Base-by-base conservation (phyloP, 805 yeast genomes). In the Torulaspora franciscae region DNA sequence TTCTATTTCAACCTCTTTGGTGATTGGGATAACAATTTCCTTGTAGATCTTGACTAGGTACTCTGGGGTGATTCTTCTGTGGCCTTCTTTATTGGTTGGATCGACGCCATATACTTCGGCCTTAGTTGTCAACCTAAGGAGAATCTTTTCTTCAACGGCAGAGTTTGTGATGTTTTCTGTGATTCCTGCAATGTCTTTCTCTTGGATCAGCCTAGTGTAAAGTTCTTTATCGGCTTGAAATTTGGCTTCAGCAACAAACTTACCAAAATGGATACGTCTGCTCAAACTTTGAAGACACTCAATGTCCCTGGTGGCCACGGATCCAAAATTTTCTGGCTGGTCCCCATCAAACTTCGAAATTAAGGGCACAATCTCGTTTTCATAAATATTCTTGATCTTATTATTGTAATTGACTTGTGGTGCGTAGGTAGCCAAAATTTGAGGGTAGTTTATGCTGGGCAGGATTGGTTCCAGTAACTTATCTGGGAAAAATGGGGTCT, bases 181-280 rank as follows among this genome's bases (percentile, higher is more conserved):
- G 39, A 93, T 83, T 0, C 91, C 95, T 9, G 71, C 69, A 6
- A 77, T 67, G 61, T 93, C 95, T 45, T 71, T 74, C 0, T 73
- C 77, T 50, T 69, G 62, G 54, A 93, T 93, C 55, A 89, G 67
- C 54, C 74, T 68, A 1, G 77, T 78, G 69, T 81, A 88, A 40
- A 64, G 65, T 40, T 77, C 85, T 28, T 71, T 74, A 49, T 90
- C 93, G 23, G 72, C 69, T 56, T 74, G 81, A 65, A 80, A 93
- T 67, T 93, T 93, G 36, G 96, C 85, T 64, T 93, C 99, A 4
- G 99, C 99, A 7, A 93, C 99, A 72, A 91, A 93, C 67, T 85
- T 86, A 40, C 99, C 99, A 68, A 91, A 93, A 67, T 93, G 99
- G 55, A 93, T 87, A 62, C 99, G 76, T 58, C 99, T 75, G 7